Evolutionary conservation across 441 rosid species (phyloP).

Genomic region (Gossypium armourianum): DNA sequence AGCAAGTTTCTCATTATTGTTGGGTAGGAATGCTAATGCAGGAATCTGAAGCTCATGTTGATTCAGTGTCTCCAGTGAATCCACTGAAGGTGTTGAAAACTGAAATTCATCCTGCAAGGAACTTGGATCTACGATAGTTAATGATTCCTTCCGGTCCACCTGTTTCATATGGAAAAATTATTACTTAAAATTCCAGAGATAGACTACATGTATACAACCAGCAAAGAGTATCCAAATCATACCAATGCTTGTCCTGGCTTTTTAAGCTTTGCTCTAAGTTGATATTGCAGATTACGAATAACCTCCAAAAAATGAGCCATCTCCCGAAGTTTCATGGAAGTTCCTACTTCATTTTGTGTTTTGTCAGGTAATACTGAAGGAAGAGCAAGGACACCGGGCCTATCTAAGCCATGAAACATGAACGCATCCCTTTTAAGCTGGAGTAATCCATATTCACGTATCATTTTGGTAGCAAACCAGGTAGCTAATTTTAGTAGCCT

Average conservation of each 20-base stretch:
- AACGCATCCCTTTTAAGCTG: slow-evolving; percentile 46
- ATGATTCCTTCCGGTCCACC: slow-evolving; percentile 41
- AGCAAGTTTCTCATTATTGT: slow-evolving; percentile 38
- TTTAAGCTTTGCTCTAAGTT: slow-evolving; percentile 52
- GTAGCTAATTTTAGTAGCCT: slow-evolving; percentile 82
- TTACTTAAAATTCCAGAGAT: slow-evolving; percentile 20
- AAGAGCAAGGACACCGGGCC: slow-evolving; percentile 39
- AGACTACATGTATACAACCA: slow-evolving; percentile 19
- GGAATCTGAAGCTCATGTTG: slow-evolving; percentile 28
- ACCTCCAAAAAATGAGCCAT: slow-evolving; percentile 82
- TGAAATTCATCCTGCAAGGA: slow-evolving; percentile 45
- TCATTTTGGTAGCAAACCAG: slow-evolving; percentile 73
- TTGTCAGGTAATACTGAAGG: slow-evolving; percentile 37
- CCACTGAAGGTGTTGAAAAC: slow-evolving; percentile 35
- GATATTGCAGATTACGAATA: slow-evolving; percentile 66
- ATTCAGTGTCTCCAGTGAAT: slow-evolving; percentile 35
- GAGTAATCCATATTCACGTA: slow-evolving; percentile 56
- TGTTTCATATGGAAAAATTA: slow-evolving; percentile 26
- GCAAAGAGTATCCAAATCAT: slow-evolving; percentile 22
- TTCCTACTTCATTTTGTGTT: slow-evolving; percentile 31
- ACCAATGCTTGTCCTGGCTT: slow-evolving; percentile 64
- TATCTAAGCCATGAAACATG: slow-evolving; percentile 30
- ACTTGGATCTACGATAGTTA: slow-evolving; percentile 32
- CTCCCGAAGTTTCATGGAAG: slow-evolving; percentile 51
- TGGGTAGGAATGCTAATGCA: slow-evolving; percentile 19